These are phyloP conservation scores for Trichoderma koningiopsis DNA, from an alignment of 2,329 filamentous ascomycete genomes.

Conservation along the genomic window DNA sequence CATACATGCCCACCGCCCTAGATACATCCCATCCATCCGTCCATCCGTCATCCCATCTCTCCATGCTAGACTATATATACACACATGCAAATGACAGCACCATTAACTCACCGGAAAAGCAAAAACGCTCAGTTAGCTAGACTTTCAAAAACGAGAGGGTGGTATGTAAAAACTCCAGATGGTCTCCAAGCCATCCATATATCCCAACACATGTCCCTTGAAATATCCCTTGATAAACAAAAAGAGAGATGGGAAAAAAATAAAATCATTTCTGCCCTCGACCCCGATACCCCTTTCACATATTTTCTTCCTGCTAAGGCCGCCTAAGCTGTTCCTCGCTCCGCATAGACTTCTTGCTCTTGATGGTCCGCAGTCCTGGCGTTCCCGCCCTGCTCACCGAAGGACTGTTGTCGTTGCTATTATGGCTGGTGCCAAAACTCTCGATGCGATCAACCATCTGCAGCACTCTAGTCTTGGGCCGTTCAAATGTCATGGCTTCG, in stretches of 20 bases:
- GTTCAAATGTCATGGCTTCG: constrained; percentile 49
- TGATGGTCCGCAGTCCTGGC: constrained; percentile 8
- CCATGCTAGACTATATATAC: constrained; percentile 16
- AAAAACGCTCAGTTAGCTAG: constrained; percentile 15
- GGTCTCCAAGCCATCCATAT: constrained; percentile 3
- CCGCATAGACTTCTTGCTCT: constrained; percentile 24
- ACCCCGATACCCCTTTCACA: not conserved
- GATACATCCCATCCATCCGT: not conserved
- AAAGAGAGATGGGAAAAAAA: not conserved
- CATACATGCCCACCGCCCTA: constrained; percentile 5
- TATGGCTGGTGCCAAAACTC: constrained; percentile 40
- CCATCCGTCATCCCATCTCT: not conserved
- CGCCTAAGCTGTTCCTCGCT: not conserved
- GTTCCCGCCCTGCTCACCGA: constrained; percentile 17
- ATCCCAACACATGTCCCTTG: not conserved
- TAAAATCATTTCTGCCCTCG: not conserved
- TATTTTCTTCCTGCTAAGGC: not conserved
- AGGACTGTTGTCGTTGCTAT: constrained; percentile 48
- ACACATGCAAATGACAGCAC: constrained; percentile 16
- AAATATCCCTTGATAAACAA: not conserved
- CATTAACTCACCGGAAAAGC: not conserved
- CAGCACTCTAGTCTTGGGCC: constrained; percentile 50
- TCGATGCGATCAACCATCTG: constrained; percentile 61
- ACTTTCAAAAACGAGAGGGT: constrained; percentile 17
- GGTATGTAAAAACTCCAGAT: not conserved